These are phyloP conservation scores for Pyricularia grisea DNA, from an alignment of 2,329 filamentous ascomycete species.

Conservation along the genomic window DNA sequence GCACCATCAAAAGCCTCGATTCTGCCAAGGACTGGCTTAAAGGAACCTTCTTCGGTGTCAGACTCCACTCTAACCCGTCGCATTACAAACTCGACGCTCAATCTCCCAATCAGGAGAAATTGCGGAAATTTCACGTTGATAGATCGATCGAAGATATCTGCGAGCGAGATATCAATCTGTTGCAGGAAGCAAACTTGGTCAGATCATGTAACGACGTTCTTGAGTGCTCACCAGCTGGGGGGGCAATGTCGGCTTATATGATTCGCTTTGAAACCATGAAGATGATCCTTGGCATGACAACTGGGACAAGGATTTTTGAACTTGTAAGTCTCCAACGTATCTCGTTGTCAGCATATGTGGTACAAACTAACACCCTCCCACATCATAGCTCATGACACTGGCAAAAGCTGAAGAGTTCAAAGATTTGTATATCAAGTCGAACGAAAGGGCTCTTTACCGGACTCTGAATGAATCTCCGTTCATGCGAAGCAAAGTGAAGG, in stretches of 20 bases:
- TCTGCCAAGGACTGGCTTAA: slow-evolving; percentile 66
- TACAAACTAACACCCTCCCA: neutral
- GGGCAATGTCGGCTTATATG: slow-evolving; percentile 78
- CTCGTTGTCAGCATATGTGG: neutral
- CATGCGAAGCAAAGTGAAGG: slow-evolving; percentile 61
- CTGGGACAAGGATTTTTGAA: slow-evolving; percentile 51
- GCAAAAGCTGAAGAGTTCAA: slow-evolving; percentile 64
- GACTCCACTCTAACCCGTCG: slow-evolving; percentile 59
- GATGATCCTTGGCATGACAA: slow-evolving; percentile 51
- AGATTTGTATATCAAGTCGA: slow-evolving; percentile 59
- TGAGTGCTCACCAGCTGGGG: slow-evolving; percentile 60
- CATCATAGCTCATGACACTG: slow-evolving; percentile 50
- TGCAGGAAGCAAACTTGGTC: slow-evolving; percentile 52
- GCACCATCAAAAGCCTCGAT: slow-evolving; percentile 55
- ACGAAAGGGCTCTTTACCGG: slow-evolving; percentile 62
- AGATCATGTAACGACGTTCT: neutral
- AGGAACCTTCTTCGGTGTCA: slow-evolving; percentile 70
- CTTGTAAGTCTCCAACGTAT: slow-evolving; percentile 43
- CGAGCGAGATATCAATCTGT: slow-evolving; percentile 53
- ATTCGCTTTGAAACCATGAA: slow-evolving; percentile 75
- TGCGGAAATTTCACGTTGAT: slow-evolving; percentile 32
- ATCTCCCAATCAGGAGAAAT: slow-evolving; percentile 36
- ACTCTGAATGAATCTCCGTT: slow-evolving; percentile 60
- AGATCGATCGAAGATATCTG: slow-evolving; percentile 61
- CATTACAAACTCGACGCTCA: slow-evolving; percentile 50